Evolutionary conservation across 177 flowering plant species (phyloP).

Genomic region (Vitis hybrid): DNA sequence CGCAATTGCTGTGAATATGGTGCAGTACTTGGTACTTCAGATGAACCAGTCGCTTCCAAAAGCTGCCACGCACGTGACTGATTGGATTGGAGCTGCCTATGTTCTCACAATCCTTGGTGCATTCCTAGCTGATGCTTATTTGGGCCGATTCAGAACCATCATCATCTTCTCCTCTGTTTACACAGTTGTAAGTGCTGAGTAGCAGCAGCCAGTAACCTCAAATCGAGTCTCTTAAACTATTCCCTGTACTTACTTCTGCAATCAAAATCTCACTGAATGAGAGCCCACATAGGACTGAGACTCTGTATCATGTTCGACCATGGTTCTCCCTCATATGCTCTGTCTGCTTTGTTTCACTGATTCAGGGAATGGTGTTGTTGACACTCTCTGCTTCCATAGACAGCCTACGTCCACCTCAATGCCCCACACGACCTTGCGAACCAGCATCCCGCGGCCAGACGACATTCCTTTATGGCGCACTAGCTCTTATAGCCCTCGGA

Average conservation of each 20-base stretch:
- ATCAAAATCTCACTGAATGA: too few relatives aligned
- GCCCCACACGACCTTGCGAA: slow-evolving; percentile 38
- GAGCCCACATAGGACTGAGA: too few relatives aligned
- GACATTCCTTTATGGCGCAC: slow-evolving; percentile 45
- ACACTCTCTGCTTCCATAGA: slow-evolving; percentile 59
- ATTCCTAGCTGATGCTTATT: slow-evolving; percentile 69
- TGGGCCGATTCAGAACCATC: slow-evolving; percentile 68
- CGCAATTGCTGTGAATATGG: slow-evolving; percentile 67
- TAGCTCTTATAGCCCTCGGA: slow-evolving; percentile 65
- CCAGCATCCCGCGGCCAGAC: slow-evolving; percentile 41
- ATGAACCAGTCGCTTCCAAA: slow-evolving; percentile 56
- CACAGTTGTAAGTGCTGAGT: slow-evolving; percentile 38
- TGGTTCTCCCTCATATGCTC: too few relatives aligned
- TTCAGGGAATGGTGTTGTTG: slow-evolving; percentile 67
- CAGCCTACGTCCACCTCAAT: slow-evolving; percentile 54
- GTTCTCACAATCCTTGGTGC: slow-evolving; percentile 69
- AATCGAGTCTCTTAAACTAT: too few relatives aligned
- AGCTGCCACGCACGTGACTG: slow-evolving; percentile 57
- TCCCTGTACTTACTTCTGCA: neutral
- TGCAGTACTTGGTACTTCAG: slow-evolving; percentile 44
- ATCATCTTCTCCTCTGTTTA: slow-evolving; percentile 63
- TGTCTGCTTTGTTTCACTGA: neutral
- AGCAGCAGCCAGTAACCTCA: too few relatives aligned
- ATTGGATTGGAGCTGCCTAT: slow-evolving; percentile 72
- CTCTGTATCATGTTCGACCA: too few relatives aligned